These are phyloP conservation scores for Ceratocystis lukuohia DNA, from an alignment of 2,329 filamentous ascomycete species.

Conservation along the genomic window DNA sequence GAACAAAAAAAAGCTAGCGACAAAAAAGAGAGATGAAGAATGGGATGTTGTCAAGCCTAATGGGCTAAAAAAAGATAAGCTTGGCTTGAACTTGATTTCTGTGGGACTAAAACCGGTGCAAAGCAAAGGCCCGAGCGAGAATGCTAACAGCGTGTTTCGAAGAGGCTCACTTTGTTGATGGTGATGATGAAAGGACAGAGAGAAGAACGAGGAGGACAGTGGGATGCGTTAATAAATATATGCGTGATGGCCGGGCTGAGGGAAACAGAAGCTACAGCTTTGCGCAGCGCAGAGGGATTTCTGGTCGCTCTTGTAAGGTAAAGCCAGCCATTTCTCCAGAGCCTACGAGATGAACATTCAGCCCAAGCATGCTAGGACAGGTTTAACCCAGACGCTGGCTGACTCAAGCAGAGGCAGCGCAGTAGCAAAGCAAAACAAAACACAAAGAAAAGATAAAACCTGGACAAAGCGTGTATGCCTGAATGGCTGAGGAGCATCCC, in stretches of 20 bases:
- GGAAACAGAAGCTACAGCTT: too few relatives aligned
- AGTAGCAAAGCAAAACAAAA: slow-evolving; percentile 6
- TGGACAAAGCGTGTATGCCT: neutral
- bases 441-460: slow-evolving; percentile 18
- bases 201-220: neutral
- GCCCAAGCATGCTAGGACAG: too few relatives aligned
- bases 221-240: neutral
- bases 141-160: neutral
- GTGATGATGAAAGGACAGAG: neutral
- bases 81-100: neutral
- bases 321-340: neutral
- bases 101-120: neutral
- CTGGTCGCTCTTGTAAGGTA: neutral
- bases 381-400: neutral
- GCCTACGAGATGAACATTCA: too few relatives aligned
- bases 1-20: neutral
- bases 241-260: neutral
- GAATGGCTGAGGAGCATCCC: too few relatives aligned
- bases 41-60: neutral
- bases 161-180: neutral
- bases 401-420: neutral
- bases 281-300: too few relatives aligned
- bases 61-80: slow-evolving; percentile 2
- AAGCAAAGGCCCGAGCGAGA: neutral
- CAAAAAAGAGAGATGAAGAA: neutral